Evolutionary conservation across 495 filamentous ascomycete species (phyloP).

Genomic region (Pseudomonodictys pantanalensis): DNA sequence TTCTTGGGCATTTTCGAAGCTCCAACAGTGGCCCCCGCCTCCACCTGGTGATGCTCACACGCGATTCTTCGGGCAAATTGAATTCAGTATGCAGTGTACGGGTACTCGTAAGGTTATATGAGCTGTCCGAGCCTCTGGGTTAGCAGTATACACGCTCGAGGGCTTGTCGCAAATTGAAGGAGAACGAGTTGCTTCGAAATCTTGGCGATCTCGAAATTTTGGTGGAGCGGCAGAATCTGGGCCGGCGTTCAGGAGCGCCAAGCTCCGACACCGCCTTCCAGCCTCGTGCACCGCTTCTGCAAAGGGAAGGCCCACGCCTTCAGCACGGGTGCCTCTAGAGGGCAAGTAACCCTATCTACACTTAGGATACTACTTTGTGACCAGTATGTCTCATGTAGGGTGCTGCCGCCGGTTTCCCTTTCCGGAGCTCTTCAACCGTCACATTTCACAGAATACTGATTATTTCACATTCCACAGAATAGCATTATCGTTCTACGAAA

Average conservation of each 20-base stretch:
- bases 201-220: background rate
- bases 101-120: background rate
- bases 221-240: background rate
- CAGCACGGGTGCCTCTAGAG: too few species aligned
- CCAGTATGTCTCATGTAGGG: too few species aligned
- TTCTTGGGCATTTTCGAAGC: constrained; percentile 44
- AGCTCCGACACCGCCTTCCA: background rate
- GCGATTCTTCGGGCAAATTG: constrained; percentile 3
- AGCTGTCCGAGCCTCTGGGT: background rate
- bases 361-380: too few species aligned
- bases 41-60: constrained; percentile 1
- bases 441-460: too few species aligned
- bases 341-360: too few species aligned
- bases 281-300: background rate
- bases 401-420: too few species aligned
- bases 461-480: background rate
- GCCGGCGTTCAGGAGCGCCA: background rate
- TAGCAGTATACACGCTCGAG: background rate
- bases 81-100: too few species aligned
- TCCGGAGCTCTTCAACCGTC: too few species aligned
- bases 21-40: constrained; percentile 30
- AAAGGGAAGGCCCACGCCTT: too few species aligned
- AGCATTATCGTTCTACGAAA: too few species aligned
- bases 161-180: background rate
- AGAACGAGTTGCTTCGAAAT: background rate